Conservation (phyloP, 2,329 filamentous ascomycete genomes). For the Alternaria arborescens region DNA sequence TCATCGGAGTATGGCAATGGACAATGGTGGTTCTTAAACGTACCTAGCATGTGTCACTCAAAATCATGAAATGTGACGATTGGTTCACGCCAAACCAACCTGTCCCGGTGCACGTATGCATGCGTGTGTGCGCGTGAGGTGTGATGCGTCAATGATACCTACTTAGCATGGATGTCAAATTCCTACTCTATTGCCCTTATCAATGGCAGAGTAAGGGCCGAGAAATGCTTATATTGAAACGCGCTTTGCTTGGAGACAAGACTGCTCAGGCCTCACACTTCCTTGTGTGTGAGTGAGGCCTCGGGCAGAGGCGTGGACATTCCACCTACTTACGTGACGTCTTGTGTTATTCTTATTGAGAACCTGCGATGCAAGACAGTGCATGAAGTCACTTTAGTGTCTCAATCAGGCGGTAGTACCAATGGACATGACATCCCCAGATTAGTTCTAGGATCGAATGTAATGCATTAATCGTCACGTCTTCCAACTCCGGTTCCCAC, state of each 20-base stretch:
- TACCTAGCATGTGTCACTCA: conserved; percentile 48
- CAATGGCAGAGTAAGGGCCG: conserved; percentile 96
- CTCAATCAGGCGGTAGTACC: background rate
- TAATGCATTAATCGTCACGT: conserved; percentile 1
- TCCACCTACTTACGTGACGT: background rate
- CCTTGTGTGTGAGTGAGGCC: conserved; percentile 26
- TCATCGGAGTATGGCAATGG: conserved; percentile 47
- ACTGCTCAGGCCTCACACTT: conserved; percentile 34
- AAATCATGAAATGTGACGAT: conserved; percentile 49
- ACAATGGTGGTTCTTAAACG: conserved; percentile 34
- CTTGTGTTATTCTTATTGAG: background rate
- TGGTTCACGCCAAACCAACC: conserved; percentile 44
- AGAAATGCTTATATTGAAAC: conserved; percentile 80
- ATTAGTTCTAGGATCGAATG: background rate
- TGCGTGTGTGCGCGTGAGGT: conserved; percentile 9
- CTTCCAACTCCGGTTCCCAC: background rate
- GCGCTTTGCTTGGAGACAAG: conserved; percentile 47
- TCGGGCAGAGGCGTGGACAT: conserved; percentile 41
- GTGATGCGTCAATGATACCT: conserved; percentile 1
- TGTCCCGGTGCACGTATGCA: conserved; percentile 7
- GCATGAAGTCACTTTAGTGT: background rate
- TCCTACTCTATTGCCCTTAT: conserved; percentile 78
- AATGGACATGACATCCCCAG: background rate
- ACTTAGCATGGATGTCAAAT: conserved; percentile 99
- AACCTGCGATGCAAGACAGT: background rate